Percentiles rank a stretch among this genome's conserved stretches.
Conservation (phyloP, 1,284 basidiomycete species). For the Amylostereum areolatum region DNA sequence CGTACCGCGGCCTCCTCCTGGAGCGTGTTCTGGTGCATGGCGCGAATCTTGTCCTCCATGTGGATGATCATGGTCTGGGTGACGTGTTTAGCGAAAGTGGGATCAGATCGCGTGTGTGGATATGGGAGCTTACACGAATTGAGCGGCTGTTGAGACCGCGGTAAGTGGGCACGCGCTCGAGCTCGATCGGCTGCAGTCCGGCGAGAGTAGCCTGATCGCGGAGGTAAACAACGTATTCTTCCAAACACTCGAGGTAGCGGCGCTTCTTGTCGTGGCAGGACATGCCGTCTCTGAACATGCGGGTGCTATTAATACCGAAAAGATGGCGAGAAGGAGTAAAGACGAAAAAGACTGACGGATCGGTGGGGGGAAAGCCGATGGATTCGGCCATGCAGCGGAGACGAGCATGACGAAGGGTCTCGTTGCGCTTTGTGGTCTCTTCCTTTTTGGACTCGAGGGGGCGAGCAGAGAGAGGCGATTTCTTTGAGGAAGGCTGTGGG, state of each 20-base stretch:
- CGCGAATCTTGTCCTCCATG: constrained; percentile 49
- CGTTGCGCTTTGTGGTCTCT: constrained; percentile 12
- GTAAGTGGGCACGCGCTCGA: constrained; percentile 51
- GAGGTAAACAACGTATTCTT: constrained; percentile 63
- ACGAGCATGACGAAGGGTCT: constrained; percentile 47
- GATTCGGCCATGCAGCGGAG: constrained; percentile 45
- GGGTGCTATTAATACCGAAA: neutral
- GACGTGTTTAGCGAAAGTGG: neutral
- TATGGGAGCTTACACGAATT: constrained; percentile 28
- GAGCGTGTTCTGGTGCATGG: constrained; percentile 40
- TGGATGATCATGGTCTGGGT: constrained; percentile 50
- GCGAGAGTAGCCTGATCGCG: constrained; percentile 53
- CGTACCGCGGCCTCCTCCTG: constrained; percentile 50
- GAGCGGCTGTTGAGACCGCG: constrained; percentile 56
- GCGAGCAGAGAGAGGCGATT: neutral
- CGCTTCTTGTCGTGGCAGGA: constrained; percentile 74
- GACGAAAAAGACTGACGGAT: constrained; percentile 42
- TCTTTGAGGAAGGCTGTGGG: neutral
- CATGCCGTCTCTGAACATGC: constrained; percentile 48
- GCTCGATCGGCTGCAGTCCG: constrained; percentile 37
- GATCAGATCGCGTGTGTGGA: neutral
- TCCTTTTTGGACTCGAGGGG: constrained; percentile 2
- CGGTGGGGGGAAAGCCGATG: constrained; percentile 51
- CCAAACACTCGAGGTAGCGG: constrained; percentile 63
- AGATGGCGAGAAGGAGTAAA: neutral